Conservation (phyloP, 306 rosid genomes). For the Cotoneaster glaucophyllus region DNA sequence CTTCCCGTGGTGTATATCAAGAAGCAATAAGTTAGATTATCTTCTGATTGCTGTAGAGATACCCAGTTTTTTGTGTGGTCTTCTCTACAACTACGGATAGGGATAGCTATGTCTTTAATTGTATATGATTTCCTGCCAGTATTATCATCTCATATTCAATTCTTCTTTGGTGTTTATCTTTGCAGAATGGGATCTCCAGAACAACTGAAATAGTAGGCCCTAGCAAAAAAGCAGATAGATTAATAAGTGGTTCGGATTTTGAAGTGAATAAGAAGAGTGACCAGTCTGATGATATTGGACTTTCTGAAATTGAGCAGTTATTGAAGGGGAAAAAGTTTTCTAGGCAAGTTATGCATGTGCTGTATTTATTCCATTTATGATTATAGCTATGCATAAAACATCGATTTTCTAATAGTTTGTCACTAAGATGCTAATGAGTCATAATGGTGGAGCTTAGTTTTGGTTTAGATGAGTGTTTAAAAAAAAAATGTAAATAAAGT, state of each 20-base stretch:
- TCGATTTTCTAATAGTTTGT: neutral
- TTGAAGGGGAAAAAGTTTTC: conserved; percentile 41
- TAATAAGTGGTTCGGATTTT: conserved; percentile 14
- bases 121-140: neutral
- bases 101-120: neutral
- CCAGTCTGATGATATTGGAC: conserved; percentile 10
- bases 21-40: neutral
- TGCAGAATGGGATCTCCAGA: conserved; percentile 24
- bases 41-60: neutral
- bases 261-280: conserved; percentile 5
- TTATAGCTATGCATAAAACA: neutral
- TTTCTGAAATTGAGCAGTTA: conserved; percentile 37
- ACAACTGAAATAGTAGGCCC: conserved; percentile 26
- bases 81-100: neutral
- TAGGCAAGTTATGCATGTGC: conserved; percentile 24
- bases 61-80: neutral
- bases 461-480: neutral
- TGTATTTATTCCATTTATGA: neutral
- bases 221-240: conserved; percentile 11
- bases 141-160: neutral
- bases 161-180: conserved; percentile 8
- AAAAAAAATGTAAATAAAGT: neutral
- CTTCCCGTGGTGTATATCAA: neutral
- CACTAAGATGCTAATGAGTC: neutral
- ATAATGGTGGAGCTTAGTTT: neutral